Evolutionary conservation across 2,329 filamentous ascomycete genomes (phyloP).

Genomic region (Mycogone perniciosa): DNA sequence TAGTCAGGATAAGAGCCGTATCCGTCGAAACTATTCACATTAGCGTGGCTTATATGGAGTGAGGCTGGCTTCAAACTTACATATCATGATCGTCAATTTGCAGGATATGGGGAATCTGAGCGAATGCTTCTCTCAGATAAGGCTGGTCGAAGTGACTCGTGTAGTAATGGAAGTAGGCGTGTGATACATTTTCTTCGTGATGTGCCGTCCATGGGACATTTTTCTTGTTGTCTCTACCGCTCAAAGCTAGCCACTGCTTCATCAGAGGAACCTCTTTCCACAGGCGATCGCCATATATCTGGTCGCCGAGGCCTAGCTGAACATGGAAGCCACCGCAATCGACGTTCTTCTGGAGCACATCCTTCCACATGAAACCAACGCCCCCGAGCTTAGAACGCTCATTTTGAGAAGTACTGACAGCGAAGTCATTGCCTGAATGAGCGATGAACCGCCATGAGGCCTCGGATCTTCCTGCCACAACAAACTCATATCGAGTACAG

Average conservation of each 20-base stretch:
- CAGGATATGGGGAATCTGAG: slow-evolving; percentile 89
- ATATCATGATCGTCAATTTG: slow-evolving; percentile 97
- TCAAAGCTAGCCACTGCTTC: slow-evolving; percentile 91
- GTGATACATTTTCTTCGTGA: slow-evolving; percentile 89
- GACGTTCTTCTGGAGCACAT: slow-evolving; percentile 93
- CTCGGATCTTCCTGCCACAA: slow-evolving; percentile 85
- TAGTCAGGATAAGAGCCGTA: slow-evolving; percentile 97
- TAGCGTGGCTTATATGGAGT: slow-evolving; percentile 6
- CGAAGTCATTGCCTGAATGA: slow-evolving; percentile 94
- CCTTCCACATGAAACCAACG: slow-evolving; percentile 96
- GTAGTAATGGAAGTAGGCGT: slow-evolving; percentile 98
- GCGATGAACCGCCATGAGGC: slow-evolving; percentile 93
- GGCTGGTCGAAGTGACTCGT: slow-evolving; percentile 98
- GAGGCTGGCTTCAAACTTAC: slow-evolving; percentile 49
- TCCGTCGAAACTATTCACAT: slow-evolving; percentile 74
- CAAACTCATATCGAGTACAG: slow-evolving; percentile 96
- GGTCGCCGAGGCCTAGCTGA: slow-evolving; percentile 84
- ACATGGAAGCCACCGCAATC: slow-evolving; percentile 95
- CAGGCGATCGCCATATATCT: slow-evolving; percentile 89
- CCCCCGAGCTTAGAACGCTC: slow-evolving; percentile 83
- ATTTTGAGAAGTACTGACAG: slow-evolving; percentile 75
- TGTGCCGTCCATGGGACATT: slow-evolving; percentile 87
- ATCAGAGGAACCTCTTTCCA: slow-evolving; percentile 94
- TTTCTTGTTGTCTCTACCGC: slow-evolving; percentile 87
- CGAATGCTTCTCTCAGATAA: slow-evolving; percentile 88